Conservation (phyloP, 345 rosid genomes). For the Sonneratia alba region DNA sequence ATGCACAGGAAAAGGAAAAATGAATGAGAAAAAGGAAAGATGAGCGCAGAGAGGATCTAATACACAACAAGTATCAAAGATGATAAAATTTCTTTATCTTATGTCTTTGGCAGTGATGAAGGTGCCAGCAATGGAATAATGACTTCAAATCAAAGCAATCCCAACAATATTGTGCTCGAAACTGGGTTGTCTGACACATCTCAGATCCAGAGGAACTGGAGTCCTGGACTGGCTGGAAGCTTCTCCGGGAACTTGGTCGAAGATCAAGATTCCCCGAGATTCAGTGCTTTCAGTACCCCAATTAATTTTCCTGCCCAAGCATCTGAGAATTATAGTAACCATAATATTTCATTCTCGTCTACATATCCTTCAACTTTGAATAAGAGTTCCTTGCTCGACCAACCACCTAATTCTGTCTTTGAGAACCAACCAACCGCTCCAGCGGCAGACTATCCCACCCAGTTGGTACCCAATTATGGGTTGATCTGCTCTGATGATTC, state of each 20-base stretch:
- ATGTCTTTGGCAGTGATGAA: neutral
- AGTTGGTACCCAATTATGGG: constrained; percentile 7
- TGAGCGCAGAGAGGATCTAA: neutral
- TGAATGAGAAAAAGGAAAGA: no score
- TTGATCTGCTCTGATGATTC: constrained; percentile 12
- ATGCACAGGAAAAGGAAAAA: neutral
- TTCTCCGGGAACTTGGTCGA: neutral
- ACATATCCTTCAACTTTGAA: constrained; percentile 21
- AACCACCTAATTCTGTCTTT: constrained; percentile 24
- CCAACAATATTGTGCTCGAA: neutral
- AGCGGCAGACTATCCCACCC: constrained; percentile 24
- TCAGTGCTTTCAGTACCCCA: neutral
- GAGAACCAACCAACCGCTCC: constrained; percentile 13
- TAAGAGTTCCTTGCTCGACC: constrained; percentile 25
- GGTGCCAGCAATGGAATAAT: neutral
- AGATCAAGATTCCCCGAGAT: neutral
- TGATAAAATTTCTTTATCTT: constrained; percentile 3
- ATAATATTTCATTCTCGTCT: constrained; percentile 1
- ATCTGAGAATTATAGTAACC: neutral
- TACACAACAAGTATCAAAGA: neutral
- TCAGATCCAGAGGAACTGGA: neutral
- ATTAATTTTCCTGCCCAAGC: neutral
- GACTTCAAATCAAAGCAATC: neutral
- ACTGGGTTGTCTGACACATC: neutral
- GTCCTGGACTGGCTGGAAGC: neutral